These are phyloP conservation scores for Kazachstania africana DNA, from an alignment of 805 yeast genomes.

Conservation along the genomic window DNA sequence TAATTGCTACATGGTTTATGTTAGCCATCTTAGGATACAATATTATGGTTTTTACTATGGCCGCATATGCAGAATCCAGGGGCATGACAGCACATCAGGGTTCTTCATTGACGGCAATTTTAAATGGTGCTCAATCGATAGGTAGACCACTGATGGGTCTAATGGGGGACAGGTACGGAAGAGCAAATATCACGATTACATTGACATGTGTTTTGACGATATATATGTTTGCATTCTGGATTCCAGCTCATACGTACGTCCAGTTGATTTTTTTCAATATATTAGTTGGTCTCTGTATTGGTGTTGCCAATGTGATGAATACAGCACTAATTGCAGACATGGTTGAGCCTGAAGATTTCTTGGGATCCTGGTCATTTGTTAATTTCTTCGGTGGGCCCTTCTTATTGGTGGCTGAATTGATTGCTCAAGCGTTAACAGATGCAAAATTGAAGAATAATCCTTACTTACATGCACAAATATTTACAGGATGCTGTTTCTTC, in stretches of 20 bases:
- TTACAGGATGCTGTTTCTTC: conserved; percentile 41
- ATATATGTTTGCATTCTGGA: conserved; percentile 36
- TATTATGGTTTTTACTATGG: conserved; percentile 34
- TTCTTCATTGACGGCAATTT: conserved; percentile 33
- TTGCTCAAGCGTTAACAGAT: conserved; percentile 38
- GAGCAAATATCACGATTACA: conserved; percentile 34
- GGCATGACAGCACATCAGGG: conserved; percentile 37
- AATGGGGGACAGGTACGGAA: conserved; percentile 33
- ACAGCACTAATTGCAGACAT: conserved; percentile 32
- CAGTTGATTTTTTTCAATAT: conserved; percentile 32
- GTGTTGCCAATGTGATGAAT: conserved; percentile 34
- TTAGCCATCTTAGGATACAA: conserved; percentile 31
- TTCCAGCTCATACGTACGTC: conserved; percentile 31
- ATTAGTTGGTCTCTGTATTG: conserved; percentile 33
- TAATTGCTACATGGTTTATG: conserved; percentile 29
- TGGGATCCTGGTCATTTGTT: conserved; percentile 29
- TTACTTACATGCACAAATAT: conserved; percentile 46
- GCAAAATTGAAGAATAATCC: conserved; percentile 27
- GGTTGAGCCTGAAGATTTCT: conserved; percentile 27
- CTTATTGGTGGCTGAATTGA: conserved; percentile 38
- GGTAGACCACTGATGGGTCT: conserved; percentile 40
- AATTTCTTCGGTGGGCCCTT: conserved; percentile 23
- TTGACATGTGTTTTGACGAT: conserved; percentile 28
- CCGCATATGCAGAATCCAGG: conserved; percentile 34
- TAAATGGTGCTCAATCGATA: conserved; percentile 35